A percentile compares a stretch with the other conserved stretches of the same genome.
Conservation (phyloP, 78 protist genomes). For the Protostelium mycophagum region DNA sequence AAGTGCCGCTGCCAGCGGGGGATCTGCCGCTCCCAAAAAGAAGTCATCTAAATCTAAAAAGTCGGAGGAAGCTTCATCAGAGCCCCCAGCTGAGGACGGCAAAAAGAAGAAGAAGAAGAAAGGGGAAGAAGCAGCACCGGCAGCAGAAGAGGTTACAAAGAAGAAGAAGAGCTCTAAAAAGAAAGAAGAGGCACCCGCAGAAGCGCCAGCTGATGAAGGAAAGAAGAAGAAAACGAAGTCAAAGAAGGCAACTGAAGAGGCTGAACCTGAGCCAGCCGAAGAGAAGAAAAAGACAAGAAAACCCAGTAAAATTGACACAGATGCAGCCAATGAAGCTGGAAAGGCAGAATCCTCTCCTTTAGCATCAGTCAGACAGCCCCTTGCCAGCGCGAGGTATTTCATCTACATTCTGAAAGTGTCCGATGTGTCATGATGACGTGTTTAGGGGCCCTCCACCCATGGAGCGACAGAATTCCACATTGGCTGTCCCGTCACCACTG, state of each 20-base stretch:
- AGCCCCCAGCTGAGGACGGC: not conserved
- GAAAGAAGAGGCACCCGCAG: not conserved
- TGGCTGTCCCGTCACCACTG: not conserved
- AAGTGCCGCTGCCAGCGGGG: not conserved
- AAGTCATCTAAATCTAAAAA: not conserved
- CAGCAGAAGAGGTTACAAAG: not conserved
- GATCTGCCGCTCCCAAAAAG: not conserved
- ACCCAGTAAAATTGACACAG: not conserved
- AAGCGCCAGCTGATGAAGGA: too few relatives aligned
- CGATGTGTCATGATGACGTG: too few relatives aligned
- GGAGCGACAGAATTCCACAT: not conserved
- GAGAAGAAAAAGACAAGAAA: not conserved
- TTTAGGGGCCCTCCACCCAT: not conserved
- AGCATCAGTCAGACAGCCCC: not conserved
- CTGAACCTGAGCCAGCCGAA: not conserved
- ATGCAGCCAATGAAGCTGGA: not conserved
- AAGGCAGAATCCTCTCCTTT: not conserved
- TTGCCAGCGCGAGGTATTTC: too few relatives aligned
- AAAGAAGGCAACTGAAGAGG: not conserved
- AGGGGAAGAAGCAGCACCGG: not conserved
- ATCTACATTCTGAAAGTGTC: too few relatives aligned
- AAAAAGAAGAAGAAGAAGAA: not conserved
- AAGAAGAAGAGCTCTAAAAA: not conserved
- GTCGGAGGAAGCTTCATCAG: not conserved
- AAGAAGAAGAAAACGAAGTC: not conserved